phyloP scores from a whole-genome alignment of 352 stramenopile genomes.

The Thalassiosira exigua region DNA sequence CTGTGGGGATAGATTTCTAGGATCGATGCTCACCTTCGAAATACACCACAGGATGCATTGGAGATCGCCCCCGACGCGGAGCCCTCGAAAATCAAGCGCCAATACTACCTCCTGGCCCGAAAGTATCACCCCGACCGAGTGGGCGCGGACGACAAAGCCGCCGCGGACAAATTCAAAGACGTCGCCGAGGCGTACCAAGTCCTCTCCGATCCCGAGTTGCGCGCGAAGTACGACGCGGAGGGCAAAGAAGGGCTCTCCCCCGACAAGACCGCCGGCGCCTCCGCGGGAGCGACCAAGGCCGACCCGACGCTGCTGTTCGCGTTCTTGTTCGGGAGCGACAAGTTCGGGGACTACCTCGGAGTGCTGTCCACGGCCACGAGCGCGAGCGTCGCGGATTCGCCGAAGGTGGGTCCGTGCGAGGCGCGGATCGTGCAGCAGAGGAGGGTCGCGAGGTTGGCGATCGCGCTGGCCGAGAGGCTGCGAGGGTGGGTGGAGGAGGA shows the following conservation, averaged over 20 bases:
- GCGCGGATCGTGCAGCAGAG: constrained; percentile 71
- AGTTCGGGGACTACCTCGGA: constrained; percentile 86
- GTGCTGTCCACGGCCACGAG: constrained; percentile 80
- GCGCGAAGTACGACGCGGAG: constrained; percentile 57
- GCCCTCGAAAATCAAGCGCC: constrained; percentile 83
- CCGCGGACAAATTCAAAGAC: constrained; percentile 85
- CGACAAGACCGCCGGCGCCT: constrained; percentile 69
- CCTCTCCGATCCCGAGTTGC: constrained; percentile 78
- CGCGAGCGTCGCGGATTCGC: constrained; percentile 73
- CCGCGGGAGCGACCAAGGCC: constrained; percentile 55
- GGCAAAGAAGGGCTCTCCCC: constrained; percentile 64
- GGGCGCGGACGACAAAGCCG: constrained; percentile 71
- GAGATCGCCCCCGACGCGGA: constrained; percentile 78
- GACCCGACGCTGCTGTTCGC: constrained; percentile 86
- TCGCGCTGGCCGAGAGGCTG: constrained; percentile 68
- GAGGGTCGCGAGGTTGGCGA: constrained; percentile 66
- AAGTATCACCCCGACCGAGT: constrained; percentile 84
- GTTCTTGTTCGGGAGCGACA: constrained; percentile 88
- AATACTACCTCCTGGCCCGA: constrained; percentile 84
- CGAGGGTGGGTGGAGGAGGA: constrained; percentile 52
- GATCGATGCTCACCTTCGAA: too few species aligned
- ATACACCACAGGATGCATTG: constrained; percentile 67
- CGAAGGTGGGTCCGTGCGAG: constrained; percentile 69
- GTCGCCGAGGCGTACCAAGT: constrained; percentile 87
- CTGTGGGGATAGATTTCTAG: too few species aligned